Base-by-base conservation (phyloP, 2,329 filamentous ascomycete genomes). In the Hypoxylon rubiginosum region DNA sequence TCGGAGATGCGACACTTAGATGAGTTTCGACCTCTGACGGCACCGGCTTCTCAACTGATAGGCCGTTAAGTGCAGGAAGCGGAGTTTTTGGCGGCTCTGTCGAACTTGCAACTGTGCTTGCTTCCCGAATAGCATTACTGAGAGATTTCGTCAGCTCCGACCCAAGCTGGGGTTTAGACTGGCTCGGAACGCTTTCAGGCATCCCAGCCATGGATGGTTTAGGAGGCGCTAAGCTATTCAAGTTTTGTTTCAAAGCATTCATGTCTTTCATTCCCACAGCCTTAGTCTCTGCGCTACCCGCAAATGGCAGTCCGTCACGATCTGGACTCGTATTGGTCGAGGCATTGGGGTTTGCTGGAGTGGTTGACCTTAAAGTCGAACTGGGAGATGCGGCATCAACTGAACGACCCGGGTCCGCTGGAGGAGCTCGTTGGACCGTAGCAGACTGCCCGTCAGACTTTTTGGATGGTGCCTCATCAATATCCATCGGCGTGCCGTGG, bases 311-410 rank as follows among this genome's bases (percentile, higher is more conserved):
- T 17, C 83, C 85, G 52, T 93, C 91, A 58, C 91, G 87, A 58
- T 91, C 91, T 1, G 91, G 90, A 71, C 91, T 94, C 1, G 92
- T 94, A 70, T 91, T 90, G 0, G 91, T 88, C 1, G 92, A 94
- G 6, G 84, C 86, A 67, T 91, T 87, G 64, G 90, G 86, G 41
- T 90, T 84, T 36, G 85, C 86, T 1, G 92, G 91, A 0, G 92
- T 96, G 21, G 90, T 88, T 58, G 89, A 89, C 46, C 91, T 94
- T 72, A 90, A 86, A 32, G 91, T 94, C 5, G 92, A 95, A 2
- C 81, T 82, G 15, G 87, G 85, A 1, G 86, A 89, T 2, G 84
- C 88, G 2, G 80, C 77, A 68, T 88, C 86, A 2, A 78, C 73
- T 53, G 77, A 71, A 39, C 80, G 80, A 53, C 75, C 50, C 24